These are phyloP conservation scores for Phaeosphaeria sp. DNA, from an alignment of 2,329 filamentous ascomycete species.

Conservation along the genomic window DNA sequence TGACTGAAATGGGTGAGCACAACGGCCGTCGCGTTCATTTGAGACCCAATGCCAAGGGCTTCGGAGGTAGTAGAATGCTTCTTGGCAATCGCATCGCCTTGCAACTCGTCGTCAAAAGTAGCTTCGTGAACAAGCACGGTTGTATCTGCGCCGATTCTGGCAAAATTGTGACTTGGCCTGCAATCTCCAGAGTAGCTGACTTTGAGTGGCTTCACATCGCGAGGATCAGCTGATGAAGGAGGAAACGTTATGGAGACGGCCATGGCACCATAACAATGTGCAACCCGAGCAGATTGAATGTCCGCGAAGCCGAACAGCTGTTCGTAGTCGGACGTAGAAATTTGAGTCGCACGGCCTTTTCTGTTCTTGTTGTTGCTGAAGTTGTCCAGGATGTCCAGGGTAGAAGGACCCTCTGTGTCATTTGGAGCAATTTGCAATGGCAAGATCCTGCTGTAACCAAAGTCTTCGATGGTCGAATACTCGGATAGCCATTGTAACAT, in stretches of 20 bases:
- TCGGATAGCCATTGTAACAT: slow-evolving; percentile 83
- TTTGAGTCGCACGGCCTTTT: not conserved
- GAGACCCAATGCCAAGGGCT: slow-evolving; percentile 76
- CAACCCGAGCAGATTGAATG: slow-evolving; percentile 71
- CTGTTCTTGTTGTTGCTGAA: slow-evolving; percentile 9
- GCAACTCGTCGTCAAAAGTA: slow-evolving; percentile 89
- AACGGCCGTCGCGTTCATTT: slow-evolving; percentile 80
- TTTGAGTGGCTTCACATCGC: slow-evolving; percentile 67
- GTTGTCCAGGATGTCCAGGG: slow-evolving; percentile 36
- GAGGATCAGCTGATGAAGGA: slow-evolving; percentile 44
- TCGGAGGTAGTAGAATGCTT: slow-evolving; percentile 89
- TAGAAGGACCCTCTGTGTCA: slow-evolving; percentile 16
- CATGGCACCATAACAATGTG: slow-evolving; percentile 80
- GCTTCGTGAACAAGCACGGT: slow-evolving; percentile 94
- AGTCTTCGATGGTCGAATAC: slow-evolving; percentile 78
- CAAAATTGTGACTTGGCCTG: slow-evolving; percentile 72
- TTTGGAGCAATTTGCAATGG: slow-evolving; percentile 54
- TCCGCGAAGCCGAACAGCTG: slow-evolving; percentile 66
- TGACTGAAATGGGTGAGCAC: slow-evolving; percentile 95
- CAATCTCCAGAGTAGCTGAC: slow-evolving; percentile 95
- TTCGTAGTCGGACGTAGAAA: slow-evolving; percentile 40
- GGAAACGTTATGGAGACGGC: slow-evolving; percentile 80
- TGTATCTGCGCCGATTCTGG: slow-evolving; percentile 71
- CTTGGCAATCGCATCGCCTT: slow-evolving; percentile 80
- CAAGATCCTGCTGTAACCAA: slow-evolving; percentile 69